These are phyloP conservation scores for Chrysosporium queenslandicum DNA, from an alignment of 2,329 filamentous ascomycete genomes.

Conservation along the genomic window DNA sequence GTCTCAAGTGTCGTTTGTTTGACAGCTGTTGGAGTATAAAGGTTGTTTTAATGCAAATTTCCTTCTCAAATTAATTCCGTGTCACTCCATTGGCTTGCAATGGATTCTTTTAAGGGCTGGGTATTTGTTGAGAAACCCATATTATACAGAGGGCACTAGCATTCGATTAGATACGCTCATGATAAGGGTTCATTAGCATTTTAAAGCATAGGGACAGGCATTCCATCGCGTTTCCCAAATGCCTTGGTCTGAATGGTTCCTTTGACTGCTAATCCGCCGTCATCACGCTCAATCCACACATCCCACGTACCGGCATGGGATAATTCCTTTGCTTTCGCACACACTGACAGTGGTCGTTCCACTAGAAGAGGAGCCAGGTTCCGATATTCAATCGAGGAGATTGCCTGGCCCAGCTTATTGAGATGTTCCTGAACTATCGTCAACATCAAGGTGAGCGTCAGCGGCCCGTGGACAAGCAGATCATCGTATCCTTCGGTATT, in stretches of 20 bases:
- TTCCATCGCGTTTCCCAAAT: not conserved
- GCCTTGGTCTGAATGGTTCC: slow-evolving; percentile 36
- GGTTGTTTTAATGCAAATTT: not conserved
- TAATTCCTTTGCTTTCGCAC: slow-evolving; percentile 46
- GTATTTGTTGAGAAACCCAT: no score
- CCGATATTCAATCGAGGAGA: slow-evolving; percentile 60
- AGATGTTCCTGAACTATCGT: slow-evolving; percentile 53
- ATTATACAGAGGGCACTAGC: no score
- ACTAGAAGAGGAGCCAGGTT: slow-evolving; percentile 76
- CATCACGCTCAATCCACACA: slow-evolving; percentile 54
- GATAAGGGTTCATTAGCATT: no score
- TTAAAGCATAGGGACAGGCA: not conserved
- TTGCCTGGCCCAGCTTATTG: slow-evolving; percentile 21
- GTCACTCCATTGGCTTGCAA: not conserved
- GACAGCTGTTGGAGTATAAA: slow-evolving; percentile 1
- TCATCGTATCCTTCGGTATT: slow-evolving; percentile 63
- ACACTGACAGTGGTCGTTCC: slow-evolving; percentile 59
- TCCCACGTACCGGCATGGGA: slow-evolving; percentile 43
- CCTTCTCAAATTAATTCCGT: not conserved
- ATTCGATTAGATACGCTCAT: no score
- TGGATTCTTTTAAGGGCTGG: no score
- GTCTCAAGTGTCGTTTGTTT: not conserved
- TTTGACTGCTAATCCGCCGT: slow-evolving; percentile 55
- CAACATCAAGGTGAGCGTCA: slow-evolving; percentile 68
- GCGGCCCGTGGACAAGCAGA: slow-evolving; percentile 76